Evolutionary conservation across 2,329 filamentous ascomycete species (phyloP).

Genomic region (Colletotrichum tropicicola): DNA sequence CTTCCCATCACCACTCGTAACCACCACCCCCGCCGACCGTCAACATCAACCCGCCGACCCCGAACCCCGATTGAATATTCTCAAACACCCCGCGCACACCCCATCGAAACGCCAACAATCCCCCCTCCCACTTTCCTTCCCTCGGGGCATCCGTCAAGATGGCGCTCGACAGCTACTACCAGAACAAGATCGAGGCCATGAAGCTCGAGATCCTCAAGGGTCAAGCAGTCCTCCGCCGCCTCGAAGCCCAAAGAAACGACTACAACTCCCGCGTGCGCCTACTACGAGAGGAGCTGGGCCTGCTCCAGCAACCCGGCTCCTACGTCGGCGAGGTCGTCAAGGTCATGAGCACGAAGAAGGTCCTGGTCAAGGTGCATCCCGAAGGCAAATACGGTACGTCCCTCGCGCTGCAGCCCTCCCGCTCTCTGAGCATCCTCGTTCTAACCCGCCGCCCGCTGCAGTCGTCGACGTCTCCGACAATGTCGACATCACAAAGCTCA

Average conservation of each 20-base stretch:
- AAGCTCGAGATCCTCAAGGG: slow-evolving; percentile 99
- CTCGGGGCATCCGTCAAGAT: slow-evolving; percentile 65
- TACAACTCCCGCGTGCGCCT: slow-evolving; percentile 98
- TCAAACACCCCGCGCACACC: not conserved
- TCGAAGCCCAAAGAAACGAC: slow-evolving; percentile 98
- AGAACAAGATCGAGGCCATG: slow-evolving; percentile 99
- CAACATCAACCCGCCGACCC: slow-evolving; percentile 10
- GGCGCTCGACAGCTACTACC: slow-evolving; percentile 99
- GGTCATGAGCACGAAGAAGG: slow-evolving; percentile 99
- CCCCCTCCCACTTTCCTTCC: slow-evolving; percentile 29
- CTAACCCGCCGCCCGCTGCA: slow-evolving; percentile 45
- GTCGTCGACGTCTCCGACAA: slow-evolving; percentile 96
- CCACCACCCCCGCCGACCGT: slow-evolving; percentile 10
- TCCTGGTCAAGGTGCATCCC: slow-evolving; percentile 97
- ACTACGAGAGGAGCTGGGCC: slow-evolving; percentile 91
- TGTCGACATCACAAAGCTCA: slow-evolving; percentile 95
- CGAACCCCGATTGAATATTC: slow-evolving; percentile 9
- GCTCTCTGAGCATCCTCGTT: not conserved
- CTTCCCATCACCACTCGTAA: slow-evolving; percentile 26
- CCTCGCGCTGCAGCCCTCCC: not conserved
- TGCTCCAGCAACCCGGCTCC: slow-evolving; percentile 95
- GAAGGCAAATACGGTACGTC: slow-evolving; percentile 97
- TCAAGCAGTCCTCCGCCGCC: slow-evolving; percentile 90
- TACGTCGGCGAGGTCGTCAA: slow-evolving; percentile 99
- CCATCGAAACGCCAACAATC: not conserved